Evolutionary conservation across 2,329 filamentous ascomycete species (phyloP), one percentile per base, ranked within the genome.

Genomic region (Herpotrichia juniperi): DNA sequence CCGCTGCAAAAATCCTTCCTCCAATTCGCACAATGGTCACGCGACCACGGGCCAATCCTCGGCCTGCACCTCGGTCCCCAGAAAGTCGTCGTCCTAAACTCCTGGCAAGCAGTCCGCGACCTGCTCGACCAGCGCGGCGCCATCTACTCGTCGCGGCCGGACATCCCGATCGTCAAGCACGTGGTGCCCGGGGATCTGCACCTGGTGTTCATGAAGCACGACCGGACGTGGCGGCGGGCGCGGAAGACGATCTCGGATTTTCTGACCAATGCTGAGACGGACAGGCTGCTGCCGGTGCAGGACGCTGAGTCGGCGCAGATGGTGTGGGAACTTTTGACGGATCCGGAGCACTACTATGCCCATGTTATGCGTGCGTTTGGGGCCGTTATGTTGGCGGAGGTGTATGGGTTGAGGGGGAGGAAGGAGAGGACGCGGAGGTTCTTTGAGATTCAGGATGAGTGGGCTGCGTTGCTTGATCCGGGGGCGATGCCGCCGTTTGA

Each of bases 111-210:
- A 6, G 54, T 56, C 7, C 42, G 37, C 2, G 54, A 56, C 16
- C 46, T 56, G 2, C 5, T 56, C 24, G 54, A 56, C 4, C 32
- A 50, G 21, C 26, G 34, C 8, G 46, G 50, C 22, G 3, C 42
- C 11, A 48, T 48, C 4, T 53, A 56, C 24, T 50, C 46, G 2
- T 56, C 54, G 5, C 42, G 54, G n/a, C 51, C 51, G 9, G 8
- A 16, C 5, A 25, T 51, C 7, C 34, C 51, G 3, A 26, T 44
- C 8, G 25, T 35, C 11, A 5, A 50, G 11, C 11, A 32, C 28
- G 35, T 48, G 7, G 37, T 50, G 8, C 37, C 47, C 6, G 39
- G 39, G 3, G 39, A 35, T 28, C n/a, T 30, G 10, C 6, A 43
- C 17, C 24, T 31, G 4, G 42, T 19, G 3, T 51, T 51, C 24